These are phyloP conservation scores for Rhododendron mucronatum DNA, from an alignment of 148 eudicot species.

Conservation along the genomic window DNA sequence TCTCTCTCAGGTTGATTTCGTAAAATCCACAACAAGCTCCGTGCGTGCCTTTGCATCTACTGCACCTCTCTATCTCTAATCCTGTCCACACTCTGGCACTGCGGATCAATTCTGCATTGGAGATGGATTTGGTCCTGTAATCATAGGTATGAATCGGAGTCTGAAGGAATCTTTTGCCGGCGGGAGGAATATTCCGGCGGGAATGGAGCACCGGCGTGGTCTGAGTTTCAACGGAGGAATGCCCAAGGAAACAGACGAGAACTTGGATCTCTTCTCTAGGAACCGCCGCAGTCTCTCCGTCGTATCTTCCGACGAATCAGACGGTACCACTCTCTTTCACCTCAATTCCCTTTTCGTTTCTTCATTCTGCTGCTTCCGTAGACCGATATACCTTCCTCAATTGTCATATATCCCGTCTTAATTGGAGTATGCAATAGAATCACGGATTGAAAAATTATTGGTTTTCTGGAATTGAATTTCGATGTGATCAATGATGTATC, in stretches of 20 bases:
- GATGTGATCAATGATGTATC: neutral
- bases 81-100: neutral
- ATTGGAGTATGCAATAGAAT: neutral
- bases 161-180: slow-evolving; percentile 6
- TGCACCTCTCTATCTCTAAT: neutral
- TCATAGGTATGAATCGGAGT: slow-evolving; percentile 15
- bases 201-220: slow-evolving; percentile 18
- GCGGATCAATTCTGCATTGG: neutral
- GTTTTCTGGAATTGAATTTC: neutral
- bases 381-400: neutral
- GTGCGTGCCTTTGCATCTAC: slow-evolving; percentile 6
- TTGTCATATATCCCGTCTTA: neutral
- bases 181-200: slow-evolving; percentile 18
- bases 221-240: slow-evolving; percentile 14
- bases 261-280: slow-evolving; percentile 26
- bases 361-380: no score
- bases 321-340: neutral
- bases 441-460: neutral
- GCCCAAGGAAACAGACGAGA: slow-evolving; percentile 19
- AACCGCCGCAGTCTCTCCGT: slow-evolving; percentile 24
- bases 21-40: slow-evolving; percentile 4
- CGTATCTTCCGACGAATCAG: slow-evolving; percentile 21
- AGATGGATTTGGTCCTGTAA: neutral
- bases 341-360: neutral
- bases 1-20: slow-evolving; percentile 12